A percentile compares a stretch with the other conserved stretches of the same genome.
phyloP scores from a whole-genome alignment of 1,139 yeast species.

The Arxiozyma heterogenica region DNA sequence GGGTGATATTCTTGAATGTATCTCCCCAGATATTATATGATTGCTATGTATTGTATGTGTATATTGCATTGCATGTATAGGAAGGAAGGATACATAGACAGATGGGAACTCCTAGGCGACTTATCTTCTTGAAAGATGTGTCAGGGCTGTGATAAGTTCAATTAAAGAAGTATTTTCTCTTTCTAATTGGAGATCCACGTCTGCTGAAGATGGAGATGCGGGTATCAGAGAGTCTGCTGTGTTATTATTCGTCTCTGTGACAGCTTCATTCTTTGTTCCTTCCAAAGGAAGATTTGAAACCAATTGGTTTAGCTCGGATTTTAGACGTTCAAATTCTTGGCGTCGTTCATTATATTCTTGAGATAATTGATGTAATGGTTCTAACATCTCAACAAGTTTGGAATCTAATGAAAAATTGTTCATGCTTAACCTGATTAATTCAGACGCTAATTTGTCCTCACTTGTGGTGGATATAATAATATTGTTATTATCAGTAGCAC shows the following conservation, averaged over 20 bases:
- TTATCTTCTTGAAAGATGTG: neutral
- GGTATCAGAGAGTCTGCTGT: neutral
- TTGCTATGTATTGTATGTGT: too few species aligned
- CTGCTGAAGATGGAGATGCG: neutral
- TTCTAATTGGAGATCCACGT: neutral
- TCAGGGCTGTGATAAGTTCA: neutral
- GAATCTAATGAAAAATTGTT: neutral
- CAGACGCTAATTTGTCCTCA: neutral
- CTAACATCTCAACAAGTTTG: neutral
- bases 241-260: neutral
- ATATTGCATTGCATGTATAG: too few species aligned
- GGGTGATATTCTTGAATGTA: neutral
- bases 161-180: neutral
- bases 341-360: neutral
- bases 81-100: too few species aligned
- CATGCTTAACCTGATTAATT: neutral
- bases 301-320: neutral
- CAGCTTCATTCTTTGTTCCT: neutral
- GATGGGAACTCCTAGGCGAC: neutral
- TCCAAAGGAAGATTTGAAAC: neutral
- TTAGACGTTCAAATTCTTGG: neutral
- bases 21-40: too few species aligned
- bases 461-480: neutral
- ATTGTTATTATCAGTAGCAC: slow-evolving; percentile 1
- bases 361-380: neutral